Conservation (phyloP, 1,139 yeast species). For the Suhomyces bolitotheri region DNA sequence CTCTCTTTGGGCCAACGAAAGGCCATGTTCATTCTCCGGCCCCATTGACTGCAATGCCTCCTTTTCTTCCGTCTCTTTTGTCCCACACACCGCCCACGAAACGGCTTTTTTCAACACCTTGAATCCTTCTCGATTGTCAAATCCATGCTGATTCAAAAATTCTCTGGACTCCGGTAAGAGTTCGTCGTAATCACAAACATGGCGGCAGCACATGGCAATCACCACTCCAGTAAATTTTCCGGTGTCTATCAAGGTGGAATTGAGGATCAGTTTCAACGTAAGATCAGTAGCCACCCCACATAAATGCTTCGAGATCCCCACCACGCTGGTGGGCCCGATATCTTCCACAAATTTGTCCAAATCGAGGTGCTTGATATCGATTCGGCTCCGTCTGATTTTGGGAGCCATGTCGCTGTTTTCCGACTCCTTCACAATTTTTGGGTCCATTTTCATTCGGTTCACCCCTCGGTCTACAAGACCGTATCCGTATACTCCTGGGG, state of each 20-base stretch:
- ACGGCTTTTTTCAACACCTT: constrained; percentile 59
- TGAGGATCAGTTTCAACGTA: constrained; percentile 65
- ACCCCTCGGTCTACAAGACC: constrained; percentile 76
- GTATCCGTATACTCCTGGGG: constrained; percentile 37
- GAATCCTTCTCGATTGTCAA: constrained; percentile 46
- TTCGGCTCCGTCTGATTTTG: constrained; percentile 52
- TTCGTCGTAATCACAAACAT: constrained; percentile 63
- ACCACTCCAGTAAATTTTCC: constrained; percentile 52
- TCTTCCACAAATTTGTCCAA: constrained; percentile 47
- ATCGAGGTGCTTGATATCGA: constrained; percentile 77
- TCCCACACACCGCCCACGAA: constrained; percentile 87
- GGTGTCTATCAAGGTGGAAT: constrained; percentile 31
- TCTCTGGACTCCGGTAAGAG: constrained; percentile 51
- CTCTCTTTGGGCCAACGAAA: constrained; percentile 50
- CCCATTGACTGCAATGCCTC: background rate
- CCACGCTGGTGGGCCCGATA: constrained; percentile 29
- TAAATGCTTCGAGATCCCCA: constrained; percentile 80
- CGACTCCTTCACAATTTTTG: constrained; percentile 60
- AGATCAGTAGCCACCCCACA: constrained; percentile 95
- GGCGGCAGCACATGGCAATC: constrained; percentile 95
- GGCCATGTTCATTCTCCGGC: constrained; percentile 11
- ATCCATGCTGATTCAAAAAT: constrained; percentile 37
- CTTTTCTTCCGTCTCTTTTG: constrained; percentile 24
- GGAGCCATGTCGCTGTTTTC: constrained; percentile 31
- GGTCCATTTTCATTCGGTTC: constrained; percentile 76